These are phyloP conservation scores for Acanthamoeba culbertsoni DNA, from an alignment of 208 protist genomes.

Conservation along the genomic window DNA sequence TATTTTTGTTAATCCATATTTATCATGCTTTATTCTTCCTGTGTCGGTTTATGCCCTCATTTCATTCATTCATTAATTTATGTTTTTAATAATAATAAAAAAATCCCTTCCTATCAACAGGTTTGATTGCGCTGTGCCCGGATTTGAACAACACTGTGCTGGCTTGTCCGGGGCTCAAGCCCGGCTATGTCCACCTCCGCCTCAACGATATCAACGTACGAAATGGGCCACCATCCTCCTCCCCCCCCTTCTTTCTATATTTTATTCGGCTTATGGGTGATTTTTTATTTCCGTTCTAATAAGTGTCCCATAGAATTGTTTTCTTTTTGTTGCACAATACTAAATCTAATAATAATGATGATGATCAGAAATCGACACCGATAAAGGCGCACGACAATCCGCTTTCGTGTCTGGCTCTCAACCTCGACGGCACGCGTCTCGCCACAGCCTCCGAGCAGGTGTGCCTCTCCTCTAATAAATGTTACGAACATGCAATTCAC, in stretches of 20 bases:
- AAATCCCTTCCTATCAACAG: neutral
- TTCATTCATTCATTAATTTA: neutral
- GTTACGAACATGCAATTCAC: neutral
- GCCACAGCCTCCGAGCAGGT: constrained; percentile 88
- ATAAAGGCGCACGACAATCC: constrained; percentile 86
- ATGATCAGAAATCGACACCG: constrained; percentile 17
- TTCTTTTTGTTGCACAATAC: too few relatives aligned
- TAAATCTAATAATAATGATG: too few relatives aligned
- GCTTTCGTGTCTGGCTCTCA: constrained; percentile 87
- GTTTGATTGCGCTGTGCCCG: constrained; percentile 84
- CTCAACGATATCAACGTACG: constrained; percentile 79
- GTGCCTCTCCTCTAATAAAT: neutral
- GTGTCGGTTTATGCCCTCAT: neutral
- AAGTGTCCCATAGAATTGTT: too few relatives aligned
- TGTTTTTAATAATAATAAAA: neutral
- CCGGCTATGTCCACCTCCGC: constrained; percentile 82
- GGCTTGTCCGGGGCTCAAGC: constrained; percentile 84
- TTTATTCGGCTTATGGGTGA: too few relatives aligned
- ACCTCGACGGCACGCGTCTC: constrained; percentile 86
- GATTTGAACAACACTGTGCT: constrained; percentile 77
- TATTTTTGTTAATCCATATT: neutral
- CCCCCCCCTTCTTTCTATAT: neutral
- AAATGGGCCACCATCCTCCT: too few relatives aligned
- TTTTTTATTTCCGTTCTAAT: too few relatives aligned
- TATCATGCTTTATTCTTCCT: neutral